Evolutionary conservation across 768 basidiomycete genomes (phyloP).

Genomic region (Pisolithus orientalis): DNA sequence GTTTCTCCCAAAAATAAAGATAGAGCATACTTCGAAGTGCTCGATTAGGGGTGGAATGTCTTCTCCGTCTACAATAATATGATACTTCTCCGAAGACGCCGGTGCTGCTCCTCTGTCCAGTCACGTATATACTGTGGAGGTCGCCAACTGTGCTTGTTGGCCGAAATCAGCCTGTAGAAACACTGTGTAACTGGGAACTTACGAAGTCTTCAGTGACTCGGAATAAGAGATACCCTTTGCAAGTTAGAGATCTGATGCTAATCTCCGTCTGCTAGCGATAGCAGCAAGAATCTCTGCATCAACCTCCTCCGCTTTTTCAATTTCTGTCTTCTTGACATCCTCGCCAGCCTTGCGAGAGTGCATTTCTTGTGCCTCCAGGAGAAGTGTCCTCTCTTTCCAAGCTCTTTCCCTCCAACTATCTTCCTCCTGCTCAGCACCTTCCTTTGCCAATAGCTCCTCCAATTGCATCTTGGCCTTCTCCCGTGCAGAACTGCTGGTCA

Average conservation of each 20-base stretch:
- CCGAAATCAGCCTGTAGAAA: background rate
- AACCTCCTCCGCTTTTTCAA: conserved; percentile 80
- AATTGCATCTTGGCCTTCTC: conserved; percentile 40
- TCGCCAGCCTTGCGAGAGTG: conserved; percentile 77
- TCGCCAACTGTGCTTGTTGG: conserved; percentile 59
- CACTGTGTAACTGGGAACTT: conserved; percentile 16
- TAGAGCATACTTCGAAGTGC: conserved; percentile 60
- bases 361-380: conserved; percentile 94
- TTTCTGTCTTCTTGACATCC: conserved; percentile 84
- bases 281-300: conserved; percentile 91
- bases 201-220: conserved; percentile 81
- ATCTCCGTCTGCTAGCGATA: conserved; percentile 83
- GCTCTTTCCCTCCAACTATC: conserved; percentile 67
- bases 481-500: conserved; percentile 50
- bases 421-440: conserved; percentile 76
- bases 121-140: conserved; percentile 81
- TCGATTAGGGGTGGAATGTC: conserved; percentile 91
- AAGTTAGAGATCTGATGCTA: conserved; percentile 88
- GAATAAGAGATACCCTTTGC: conserved; percentile 91
- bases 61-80: conserved; percentile 93
- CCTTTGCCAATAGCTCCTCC: conserved; percentile 55
- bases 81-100: conserved; percentile 82
- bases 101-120: conserved; percentile 60
- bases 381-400: conserved; percentile 78
- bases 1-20: background rate